phyloP scores from a whole-genome alignment of 306 rosid genomes.

The Ormosia semicastrata region DNA sequence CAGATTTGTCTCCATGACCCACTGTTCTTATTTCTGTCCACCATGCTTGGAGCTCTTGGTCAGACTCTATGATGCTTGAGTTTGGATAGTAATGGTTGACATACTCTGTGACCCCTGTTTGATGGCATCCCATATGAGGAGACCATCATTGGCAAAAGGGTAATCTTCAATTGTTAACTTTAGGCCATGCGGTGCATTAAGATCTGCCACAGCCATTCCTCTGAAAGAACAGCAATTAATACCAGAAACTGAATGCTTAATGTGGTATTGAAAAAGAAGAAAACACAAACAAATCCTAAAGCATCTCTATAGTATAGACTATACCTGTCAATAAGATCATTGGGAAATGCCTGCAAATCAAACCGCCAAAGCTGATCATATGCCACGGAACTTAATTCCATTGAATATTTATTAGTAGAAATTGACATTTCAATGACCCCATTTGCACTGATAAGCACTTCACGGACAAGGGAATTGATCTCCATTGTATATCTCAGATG shows the following conservation, averaged over 20 bases:
- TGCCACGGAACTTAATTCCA: conserved; percentile 40
- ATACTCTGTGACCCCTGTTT: conserved; percentile 46
- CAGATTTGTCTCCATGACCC: conserved; percentile 44
- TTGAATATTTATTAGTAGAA: conserved; percentile 37
- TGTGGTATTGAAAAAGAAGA: background rate
- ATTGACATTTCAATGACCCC: conserved; percentile 45
- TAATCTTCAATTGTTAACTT: conserved; percentile 49
- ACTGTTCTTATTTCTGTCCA: conserved; percentile 43
- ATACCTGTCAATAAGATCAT: conserved; percentile 45
- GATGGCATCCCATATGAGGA: conserved; percentile 49
- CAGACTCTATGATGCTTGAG: conserved; percentile 23
- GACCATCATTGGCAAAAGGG: conserved; percentile 55
- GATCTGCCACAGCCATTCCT: conserved; percentile 47
- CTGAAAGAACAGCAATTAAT: background rate
- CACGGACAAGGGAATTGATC: conserved; percentile 44
- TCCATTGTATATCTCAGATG: conserved; percentile 47
- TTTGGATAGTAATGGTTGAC: conserved; percentile 45
- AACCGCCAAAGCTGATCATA: conserved; percentile 45
- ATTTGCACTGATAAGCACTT: conserved; percentile 35
- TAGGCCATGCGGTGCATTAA: conserved; percentile 41
- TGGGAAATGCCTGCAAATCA: conserved; percentile 47
- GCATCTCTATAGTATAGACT: too few species aligned
- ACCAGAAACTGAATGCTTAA: background rate
- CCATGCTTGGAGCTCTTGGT: conserved; percentile 54
- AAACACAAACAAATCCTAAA: background rate